phyloP scores from a whole-genome alignment of 2,329 filamentous ascomycete genomes.

The Macrophomina tecta region DNA sequence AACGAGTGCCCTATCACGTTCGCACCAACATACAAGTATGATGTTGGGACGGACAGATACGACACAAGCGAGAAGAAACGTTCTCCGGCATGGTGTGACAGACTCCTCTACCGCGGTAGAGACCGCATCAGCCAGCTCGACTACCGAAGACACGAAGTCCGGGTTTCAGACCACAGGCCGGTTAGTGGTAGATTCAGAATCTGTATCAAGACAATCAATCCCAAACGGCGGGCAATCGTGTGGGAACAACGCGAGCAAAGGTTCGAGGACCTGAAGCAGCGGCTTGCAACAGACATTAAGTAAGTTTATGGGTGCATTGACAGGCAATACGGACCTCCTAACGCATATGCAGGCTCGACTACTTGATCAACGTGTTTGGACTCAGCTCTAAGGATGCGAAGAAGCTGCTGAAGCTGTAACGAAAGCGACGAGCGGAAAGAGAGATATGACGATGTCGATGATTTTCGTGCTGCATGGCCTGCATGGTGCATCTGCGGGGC shows the following conservation, averaged over 20 bases:
- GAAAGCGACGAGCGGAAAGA: neutral
- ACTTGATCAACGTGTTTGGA: conserved; percentile 68
- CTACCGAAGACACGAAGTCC: conserved; percentile 87
- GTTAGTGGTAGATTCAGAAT: conserved; percentile 86
- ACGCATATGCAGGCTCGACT: conserved; percentile 62
- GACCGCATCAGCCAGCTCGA: conserved; percentile 86
- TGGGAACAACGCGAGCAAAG: conserved; percentile 77
- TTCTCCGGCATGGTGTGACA: conserved; percentile 95
- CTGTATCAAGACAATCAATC: conserved; percentile 80
- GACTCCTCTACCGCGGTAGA: conserved; percentile 82
- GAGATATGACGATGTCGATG: conserved; percentile 25
- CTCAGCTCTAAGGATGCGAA: conserved; percentile 60
- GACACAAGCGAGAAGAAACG: conserved; percentile 94
- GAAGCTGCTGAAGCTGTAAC: conserved; percentile 26
- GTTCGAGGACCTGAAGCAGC: conserved; percentile 74
- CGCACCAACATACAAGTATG: conserved; percentile 97
- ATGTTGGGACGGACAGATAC: conserved; percentile 92
- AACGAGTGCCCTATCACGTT: conserved; percentile 91
- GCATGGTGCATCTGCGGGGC: conserved; percentile 24
- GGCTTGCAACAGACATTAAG: conserved; percentile 76
- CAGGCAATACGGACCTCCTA: neutral
- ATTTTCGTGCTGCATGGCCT: conserved; percentile 25
- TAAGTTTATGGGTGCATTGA: conserved; percentile 55
- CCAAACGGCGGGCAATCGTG: conserved; percentile 66
- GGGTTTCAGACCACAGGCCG: conserved; percentile 89